Evolutionary conservation across 1,284 basidiomycete species (phyloP).

Genomic region (Exobasidium rhododendri): DNA sequence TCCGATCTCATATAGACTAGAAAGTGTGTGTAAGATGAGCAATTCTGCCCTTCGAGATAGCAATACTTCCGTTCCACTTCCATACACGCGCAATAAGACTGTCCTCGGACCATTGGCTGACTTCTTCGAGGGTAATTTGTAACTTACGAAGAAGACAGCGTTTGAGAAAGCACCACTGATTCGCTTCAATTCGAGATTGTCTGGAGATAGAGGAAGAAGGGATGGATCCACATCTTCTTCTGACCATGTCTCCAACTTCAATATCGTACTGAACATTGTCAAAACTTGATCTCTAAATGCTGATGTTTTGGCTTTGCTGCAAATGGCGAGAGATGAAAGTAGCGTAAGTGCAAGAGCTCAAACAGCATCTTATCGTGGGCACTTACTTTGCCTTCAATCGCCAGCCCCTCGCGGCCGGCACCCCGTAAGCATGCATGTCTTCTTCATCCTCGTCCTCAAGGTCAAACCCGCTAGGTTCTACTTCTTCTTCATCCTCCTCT

Average conservation of each 20-base stretch:
- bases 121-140: conserved; percentile 16
- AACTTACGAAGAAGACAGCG: conserved; percentile 53
- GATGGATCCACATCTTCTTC: conserved; percentile 27
- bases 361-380: no score
- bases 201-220: conserved; percentile 29
- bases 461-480: conserved; percentile 24
- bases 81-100: conserved; percentile 50
- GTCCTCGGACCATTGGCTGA: conserved; percentile 19
- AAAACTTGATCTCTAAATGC: conserved; percentile 40
- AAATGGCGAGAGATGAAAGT: neutral
- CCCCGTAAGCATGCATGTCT: conserved; percentile 53
- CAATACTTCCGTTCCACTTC: conserved; percentile 44
- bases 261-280: conserved; percentile 35
- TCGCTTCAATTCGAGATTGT: conserved; percentile 35
- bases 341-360: no score
- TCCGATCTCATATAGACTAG: conserved; percentile 52
- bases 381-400: conserved; percentile 25
- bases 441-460: conserved; percentile 46
- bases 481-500: conserved; percentile 25
- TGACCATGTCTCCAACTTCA: conserved; percentile 41
- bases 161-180: conserved; percentile 51
- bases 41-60: conserved; percentile 49
- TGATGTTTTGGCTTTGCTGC: conserved; percentile 28
- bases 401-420: conserved; percentile 49
- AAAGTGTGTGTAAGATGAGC: conserved; percentile 51